These are phyloP conservation scores for Aspergillus sp. DNA, from an alignment of 2,329 filamentous ascomycete species.

Conservation along the genomic window DNA sequence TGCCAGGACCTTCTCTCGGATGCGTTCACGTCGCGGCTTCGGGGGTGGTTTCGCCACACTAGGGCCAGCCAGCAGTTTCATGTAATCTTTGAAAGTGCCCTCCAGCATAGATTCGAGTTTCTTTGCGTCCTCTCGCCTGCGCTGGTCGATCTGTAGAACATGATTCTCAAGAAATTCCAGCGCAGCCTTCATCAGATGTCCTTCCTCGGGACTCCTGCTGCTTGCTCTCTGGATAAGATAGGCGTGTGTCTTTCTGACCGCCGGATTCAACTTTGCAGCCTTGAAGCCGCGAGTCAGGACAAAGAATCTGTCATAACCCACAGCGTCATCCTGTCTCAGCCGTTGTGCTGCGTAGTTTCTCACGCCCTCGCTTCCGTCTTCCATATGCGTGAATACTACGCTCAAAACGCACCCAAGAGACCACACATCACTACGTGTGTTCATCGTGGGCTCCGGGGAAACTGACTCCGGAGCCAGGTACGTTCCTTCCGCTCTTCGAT, in stretches of 20 bases:
- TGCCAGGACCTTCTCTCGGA: background rate
- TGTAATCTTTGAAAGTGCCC: background rate
- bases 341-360: background rate
- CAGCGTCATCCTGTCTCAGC: background rate
- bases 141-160: background rate
- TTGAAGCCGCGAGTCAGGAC: background rate
- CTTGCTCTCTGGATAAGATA: background rate
- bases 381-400: background rate
- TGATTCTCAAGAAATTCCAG: background rate
- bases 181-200: background rate
- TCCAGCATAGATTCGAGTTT: background rate
- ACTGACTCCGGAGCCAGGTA: background rate
- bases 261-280: background rate
- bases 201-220: background rate
- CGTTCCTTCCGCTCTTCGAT: background rate
- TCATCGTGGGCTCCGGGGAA: background rate
- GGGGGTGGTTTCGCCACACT: background rate
- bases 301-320: background rate
- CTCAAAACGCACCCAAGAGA: conserved; percentile 5
- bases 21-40: background rate
- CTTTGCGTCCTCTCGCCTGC: background rate
- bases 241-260: background rate
- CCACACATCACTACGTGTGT: conserved; percentile 2
- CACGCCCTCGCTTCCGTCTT: background rate
- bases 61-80: background rate